Base-by-base conservation (phyloP, 23 red algal species). In the Agarophyton chilense region DNA sequence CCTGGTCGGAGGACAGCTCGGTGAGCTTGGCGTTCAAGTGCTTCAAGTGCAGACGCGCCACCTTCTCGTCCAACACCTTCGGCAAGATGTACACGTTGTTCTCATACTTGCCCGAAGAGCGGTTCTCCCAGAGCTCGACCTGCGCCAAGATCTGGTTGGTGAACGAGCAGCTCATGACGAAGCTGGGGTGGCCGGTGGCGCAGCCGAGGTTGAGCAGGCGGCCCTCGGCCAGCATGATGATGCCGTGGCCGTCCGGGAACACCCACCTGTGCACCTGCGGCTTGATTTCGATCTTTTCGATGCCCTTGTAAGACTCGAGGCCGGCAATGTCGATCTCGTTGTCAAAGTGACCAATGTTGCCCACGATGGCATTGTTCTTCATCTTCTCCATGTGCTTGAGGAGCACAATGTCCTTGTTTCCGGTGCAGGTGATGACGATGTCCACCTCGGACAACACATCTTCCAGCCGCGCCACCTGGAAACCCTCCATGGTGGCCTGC, bases 161-260 rank as follows among this genome's bases (percentile, higher is more conserved):
- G 71, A 98, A 98, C 41, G 96, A 98, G 87, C 96, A 98, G 80
- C 87, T 93, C 96, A 98, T 98, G n/a, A 98, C 96, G 78, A 98
- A 98, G 52, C 92, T 95, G 13, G 96, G 96, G 53, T 98, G 96
- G 31, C 96, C 96, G 12, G 96, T 98, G 82, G 96, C 96, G 54
- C 96, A 98, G 28, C 96, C 96, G 43, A 98, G 80, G 87, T 98
- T 98, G 56, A 98, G 78, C 45, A 98, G 93, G 32, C 96, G 93
- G 14, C 92, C 96, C 87, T 98, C 96, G 10, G 96, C 96, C 45
- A 98, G 91, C 81, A 98, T 90, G 52, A 98, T 93, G 72, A 98
- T 88, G 34, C 83, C 92, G 72, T 94, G 92, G 24, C 96, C 96
- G 77, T 98, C 92, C 8, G 96, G 96, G 83, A 94, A 98, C 46